These are phyloP conservation scores for Coffea canephora DNA, from an alignment of 257 asterid genomes.

Conservation along the genomic window DNA sequence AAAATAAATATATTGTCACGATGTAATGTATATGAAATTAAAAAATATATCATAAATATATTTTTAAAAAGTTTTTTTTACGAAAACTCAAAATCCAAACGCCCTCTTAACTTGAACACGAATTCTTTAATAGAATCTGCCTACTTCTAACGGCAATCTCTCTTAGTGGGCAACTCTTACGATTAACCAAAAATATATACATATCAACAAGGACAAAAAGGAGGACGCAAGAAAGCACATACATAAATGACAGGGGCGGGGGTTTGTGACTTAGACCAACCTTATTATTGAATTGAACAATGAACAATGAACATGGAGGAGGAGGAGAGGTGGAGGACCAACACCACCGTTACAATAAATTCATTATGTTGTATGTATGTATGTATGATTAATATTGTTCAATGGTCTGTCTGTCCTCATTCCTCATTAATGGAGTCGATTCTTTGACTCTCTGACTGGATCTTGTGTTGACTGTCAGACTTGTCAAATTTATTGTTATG, in stretches of 20 bases:
- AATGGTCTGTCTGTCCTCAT: neutral
- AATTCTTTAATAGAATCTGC: too few species aligned
- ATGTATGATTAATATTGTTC: neutral
- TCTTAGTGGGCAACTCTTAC: neutral
- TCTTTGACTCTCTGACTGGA: constrained; percentile 44
- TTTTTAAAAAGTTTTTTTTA: too few species aligned
- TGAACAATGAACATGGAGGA: neutral
- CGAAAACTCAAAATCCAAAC: too few species aligned
- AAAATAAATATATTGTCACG: too few species aligned
- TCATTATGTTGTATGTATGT: constrained; percentile 19
- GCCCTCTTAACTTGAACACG: too few species aligned
- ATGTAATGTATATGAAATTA: too few species aligned
- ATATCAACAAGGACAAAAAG: neutral
- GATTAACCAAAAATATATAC: neutral
- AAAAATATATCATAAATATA: too few species aligned
- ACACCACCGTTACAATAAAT: constrained; percentile 22
- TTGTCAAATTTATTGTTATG: constrained; percentile 6
- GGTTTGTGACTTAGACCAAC: constrained; percentile 1
- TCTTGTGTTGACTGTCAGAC: constrained; percentile 35
- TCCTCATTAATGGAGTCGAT: constrained; percentile 18
- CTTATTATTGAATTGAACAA: neutral
- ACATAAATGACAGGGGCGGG: neutral
- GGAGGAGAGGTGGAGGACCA: neutral
- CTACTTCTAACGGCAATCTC: neutral
- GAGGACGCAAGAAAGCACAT: neutral